These are phyloP conservation scores for Codiaeum variegatum DNA, from an alignment of 441 rosid genomes.

Conservation along the genomic window DNA sequence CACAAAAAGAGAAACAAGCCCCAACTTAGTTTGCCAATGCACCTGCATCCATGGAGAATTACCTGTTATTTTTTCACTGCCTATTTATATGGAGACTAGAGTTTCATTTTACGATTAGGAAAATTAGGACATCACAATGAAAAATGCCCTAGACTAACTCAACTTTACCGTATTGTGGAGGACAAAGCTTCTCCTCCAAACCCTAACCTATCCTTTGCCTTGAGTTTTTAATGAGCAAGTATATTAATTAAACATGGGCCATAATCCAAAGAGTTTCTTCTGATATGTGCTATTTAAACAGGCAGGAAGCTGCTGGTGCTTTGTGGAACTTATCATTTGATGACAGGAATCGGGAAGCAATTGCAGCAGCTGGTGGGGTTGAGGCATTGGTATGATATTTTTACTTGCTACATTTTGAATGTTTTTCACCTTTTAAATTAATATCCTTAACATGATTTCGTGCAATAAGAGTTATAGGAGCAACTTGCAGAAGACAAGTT, in stretches of 20 bases:
- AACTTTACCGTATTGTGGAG: too few relatives aligned
- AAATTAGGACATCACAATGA: too few relatives aligned
- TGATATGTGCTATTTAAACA: constrained; percentile 29
- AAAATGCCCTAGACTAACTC: too few relatives aligned
- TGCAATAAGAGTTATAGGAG: background rate
- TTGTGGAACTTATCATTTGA: constrained; percentile 94
- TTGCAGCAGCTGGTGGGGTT: constrained; percentile 91
- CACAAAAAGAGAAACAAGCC: too few relatives aligned
- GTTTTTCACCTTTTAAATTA: background rate
- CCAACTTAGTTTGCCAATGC: too few relatives aligned
- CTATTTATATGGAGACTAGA: too few relatives aligned
- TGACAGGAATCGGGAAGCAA: constrained; percentile 90
- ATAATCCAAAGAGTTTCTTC: background rate
- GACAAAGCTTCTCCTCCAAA: too few relatives aligned
- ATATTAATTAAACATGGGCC: background rate
- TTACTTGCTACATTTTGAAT: constrained; percentile 14
- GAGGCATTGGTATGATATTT: constrained; percentile 82
- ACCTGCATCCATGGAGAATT: too few relatives aligned
- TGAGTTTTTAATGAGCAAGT: too few relatives aligned
- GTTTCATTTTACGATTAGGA: too few relatives aligned
- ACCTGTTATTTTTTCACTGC: too few relatives aligned
- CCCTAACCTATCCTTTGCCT: too few relatives aligned
- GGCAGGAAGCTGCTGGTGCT: constrained; percentile 99
- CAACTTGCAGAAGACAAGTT: background rate
- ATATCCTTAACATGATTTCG: background rate